Conservation (phyloP, 495 filamentous ascomycete genomes). For the Cercophora newfieldiana region DNA sequence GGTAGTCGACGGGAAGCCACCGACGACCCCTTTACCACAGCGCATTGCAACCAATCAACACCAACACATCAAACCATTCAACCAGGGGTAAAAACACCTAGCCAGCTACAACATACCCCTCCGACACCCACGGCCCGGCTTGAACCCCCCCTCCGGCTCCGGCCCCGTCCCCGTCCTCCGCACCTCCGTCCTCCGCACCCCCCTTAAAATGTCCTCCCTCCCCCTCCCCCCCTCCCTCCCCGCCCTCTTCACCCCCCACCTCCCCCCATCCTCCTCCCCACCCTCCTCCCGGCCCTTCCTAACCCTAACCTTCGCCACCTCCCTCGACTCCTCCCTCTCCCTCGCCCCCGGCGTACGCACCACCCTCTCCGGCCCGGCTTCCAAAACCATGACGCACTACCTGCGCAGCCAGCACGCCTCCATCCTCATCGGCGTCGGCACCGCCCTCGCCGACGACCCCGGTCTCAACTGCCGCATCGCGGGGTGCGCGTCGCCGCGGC, state of each 20-base stretch:
- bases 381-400: slow-evolving; percentile 88
- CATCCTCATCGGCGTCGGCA: slow-evolving; percentile 79
- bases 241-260: slow-evolving; percentile 8
- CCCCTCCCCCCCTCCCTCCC: slow-evolving; percentile 3
- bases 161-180: background rate
- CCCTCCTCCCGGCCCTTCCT: slow-evolving; percentile 32
- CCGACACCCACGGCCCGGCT: slow-evolving; percentile 34
- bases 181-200: background rate
- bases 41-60: background rate
- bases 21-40: background rate
- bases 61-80: background rate
- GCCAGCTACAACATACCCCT: too few species aligned
- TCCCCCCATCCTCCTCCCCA: background rate
- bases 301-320: slow-evolving; percentile 83
- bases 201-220: slow-evolving; percentile 41
- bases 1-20: background rate
- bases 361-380: slow-evolving; percentile 70
- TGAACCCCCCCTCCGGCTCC: background rate
- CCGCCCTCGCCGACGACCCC: slow-evolving; percentile 81
- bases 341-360: slow-evolving; percentile 74
- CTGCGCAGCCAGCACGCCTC: slow-evolving; percentile 79
- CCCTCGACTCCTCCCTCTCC: slow-evolving; percentile 77
- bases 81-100: background rate
- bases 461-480: slow-evolving; percentile 64
- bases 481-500: slow-evolving; percentile 45